Base-by-base conservation (phyloP, 1,284 basidiomycete species). In the Mycocalia duriaeana region DNA sequence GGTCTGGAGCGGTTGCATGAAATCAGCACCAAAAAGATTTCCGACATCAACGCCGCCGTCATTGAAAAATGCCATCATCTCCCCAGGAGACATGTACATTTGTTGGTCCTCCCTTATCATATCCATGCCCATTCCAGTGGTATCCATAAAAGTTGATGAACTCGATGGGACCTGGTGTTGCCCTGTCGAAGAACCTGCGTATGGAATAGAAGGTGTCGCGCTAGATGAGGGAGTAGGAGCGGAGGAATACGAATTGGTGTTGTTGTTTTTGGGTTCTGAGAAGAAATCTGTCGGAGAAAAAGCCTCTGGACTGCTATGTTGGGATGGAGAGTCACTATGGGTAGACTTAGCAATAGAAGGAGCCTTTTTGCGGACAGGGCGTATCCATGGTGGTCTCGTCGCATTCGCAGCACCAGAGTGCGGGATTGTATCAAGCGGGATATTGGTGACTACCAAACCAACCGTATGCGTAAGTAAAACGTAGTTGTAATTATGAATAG, bases 351-450 rank as follows among this genome's bases (percentile, higher is more conserved):
- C 72, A 51, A 62, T 63, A 36, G 73, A 75, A 2, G 76, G 67
- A 3, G 76, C 75, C 68, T 87, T 88, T 64, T 89, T 90, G 45
- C 87, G 84, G 3, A 91, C 82, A 5, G 91, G 91, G 25, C 90
- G 79, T 47, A 93, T 80, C 91, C 91, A 94, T 5, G 90, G 86
- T 0, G 89, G 90, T 23, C 85, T 71, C 5, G 77, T 66, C 44
- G 66, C 69, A 28, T 75, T 76, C n/a, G 75, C 70, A 19, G 73
- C 68, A 11, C 73, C 75, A 35, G 77, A 80, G 42, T 73, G 75
- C 25, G 74, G 74, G 18, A 71, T 62, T 2, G 74, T 68, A 55
- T 93, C 89, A 46, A 94, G 75, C 23, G 91, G 91, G 52, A 93
- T 92, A 59, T 89, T 84, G 5, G 90, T 92, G 47, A 93, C 91